Conservation (phyloP, 108 stramenopile genomes). For the Aurantiochytrium sp. region DNA sequence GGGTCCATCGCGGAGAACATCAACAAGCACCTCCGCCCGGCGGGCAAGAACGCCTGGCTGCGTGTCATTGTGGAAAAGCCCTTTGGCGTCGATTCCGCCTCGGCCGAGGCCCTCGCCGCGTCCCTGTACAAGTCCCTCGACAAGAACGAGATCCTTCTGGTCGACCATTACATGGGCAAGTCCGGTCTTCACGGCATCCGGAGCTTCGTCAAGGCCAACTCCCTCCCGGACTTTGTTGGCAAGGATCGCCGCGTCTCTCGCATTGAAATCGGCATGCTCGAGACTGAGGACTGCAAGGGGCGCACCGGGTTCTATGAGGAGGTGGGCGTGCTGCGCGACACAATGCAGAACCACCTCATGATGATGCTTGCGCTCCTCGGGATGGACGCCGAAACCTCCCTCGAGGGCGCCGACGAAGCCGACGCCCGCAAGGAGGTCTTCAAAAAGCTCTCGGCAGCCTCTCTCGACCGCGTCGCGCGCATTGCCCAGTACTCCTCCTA, state of each 20-base stretch:
- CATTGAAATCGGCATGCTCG: conserved; percentile 10
- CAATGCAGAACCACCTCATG: conserved; percentile 20
- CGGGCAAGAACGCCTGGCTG: background rate
- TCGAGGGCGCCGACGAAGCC: background rate
- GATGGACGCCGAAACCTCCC: background rate
- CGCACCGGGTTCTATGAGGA: conserved; percentile 21
- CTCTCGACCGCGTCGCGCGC: background rate
- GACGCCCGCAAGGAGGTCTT: background rate
- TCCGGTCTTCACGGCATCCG: background rate
- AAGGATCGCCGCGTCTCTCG: background rate
- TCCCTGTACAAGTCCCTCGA: conserved; percentile 2
- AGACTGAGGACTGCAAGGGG: conserved; percentile 30
- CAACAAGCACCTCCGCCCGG: background rate
- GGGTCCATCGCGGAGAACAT: conserved; percentile 27
- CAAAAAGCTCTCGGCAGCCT: background rate
- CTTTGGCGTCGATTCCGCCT: background rate
- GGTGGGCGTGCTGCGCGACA: conserved; percentile 13
- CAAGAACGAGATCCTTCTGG: background rate
- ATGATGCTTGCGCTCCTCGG: conserved; percentile 1
- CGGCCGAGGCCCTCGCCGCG: background rate
- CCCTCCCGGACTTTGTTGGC: background rate
- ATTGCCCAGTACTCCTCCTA: background rate
- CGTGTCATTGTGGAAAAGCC: conserved; percentile 12
- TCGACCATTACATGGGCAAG: conserved; percentile 22
- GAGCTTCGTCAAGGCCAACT: background rate